Percentiles rank a stretch among this genome's conserved stretches.
Conservation (phyloP, 148 eudicot species). For the Rhododendron kiyosumense region DNA sequence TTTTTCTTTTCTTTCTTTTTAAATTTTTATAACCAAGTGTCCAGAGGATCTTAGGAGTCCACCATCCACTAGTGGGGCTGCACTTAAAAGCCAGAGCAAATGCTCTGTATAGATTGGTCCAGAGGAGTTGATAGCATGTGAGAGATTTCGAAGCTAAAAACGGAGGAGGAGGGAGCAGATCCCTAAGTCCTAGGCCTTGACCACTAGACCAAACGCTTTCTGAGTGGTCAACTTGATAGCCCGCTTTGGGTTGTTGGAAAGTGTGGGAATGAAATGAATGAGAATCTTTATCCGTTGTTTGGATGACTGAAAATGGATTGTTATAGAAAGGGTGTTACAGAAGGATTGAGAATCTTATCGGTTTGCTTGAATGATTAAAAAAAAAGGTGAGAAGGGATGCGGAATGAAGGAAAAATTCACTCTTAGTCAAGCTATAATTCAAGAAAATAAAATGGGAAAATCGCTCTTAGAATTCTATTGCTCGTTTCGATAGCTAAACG, state of each 20-base stretch:
- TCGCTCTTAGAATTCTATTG: too few relatives aligned
- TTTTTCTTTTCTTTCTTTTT: too few relatives aligned
- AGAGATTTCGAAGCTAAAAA: too few relatives aligned
- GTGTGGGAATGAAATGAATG: background rate
- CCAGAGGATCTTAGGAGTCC: too few relatives aligned
- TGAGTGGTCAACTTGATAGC: too few relatives aligned
- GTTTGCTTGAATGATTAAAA: background rate
- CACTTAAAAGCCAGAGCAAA: background rate
- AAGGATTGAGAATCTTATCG: background rate
- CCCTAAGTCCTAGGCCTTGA: background rate
- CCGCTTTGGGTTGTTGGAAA: background rate
- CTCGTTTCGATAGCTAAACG: background rate
- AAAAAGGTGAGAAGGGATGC: background rate
- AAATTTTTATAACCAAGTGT: too few relatives aligned
- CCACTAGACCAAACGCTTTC: too few relatives aligned
- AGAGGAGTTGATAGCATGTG: too few relatives aligned
- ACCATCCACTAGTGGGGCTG: background rate
- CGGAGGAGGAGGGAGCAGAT: background rate
- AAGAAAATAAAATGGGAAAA: too few relatives aligned
- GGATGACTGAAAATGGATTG: background rate
- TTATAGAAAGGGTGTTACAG: background rate
- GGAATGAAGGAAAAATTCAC: background rate
- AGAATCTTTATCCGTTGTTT: background rate
- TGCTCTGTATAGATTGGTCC: background rate
- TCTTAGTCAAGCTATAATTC: too few relatives aligned